Evolutionary conservation across 768 basidiomycete genomes (phyloP), one percentile per base, ranked within the genome.

Genomic region (Leccinum subgranulosum): DNA sequence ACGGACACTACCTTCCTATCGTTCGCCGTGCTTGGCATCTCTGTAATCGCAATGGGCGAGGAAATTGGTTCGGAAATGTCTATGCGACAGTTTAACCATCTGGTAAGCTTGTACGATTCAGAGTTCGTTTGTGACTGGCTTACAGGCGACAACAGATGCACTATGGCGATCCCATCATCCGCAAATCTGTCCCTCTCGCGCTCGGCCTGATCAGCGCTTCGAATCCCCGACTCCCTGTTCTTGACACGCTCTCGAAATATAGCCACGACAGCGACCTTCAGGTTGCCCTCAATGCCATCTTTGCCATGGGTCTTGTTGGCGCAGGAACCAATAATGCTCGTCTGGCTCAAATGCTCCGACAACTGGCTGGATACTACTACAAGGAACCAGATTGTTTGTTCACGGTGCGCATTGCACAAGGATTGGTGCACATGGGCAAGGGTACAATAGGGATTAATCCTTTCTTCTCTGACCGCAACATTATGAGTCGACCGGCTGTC

Each of bases 301-400:
- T 98, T 66, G 95, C 95, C 3, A 98, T 99, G 96, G 97, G 97
- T 59, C 81, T 99, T 25, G 89, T 98, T 52, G 97, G 97, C 29
- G 96, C 96, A 2, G 97, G 97, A 31, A 94, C 94, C n/a, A 99
- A 99, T 75, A 98, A 99, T 64, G 97, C 97, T 14, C 86, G 94
- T 39, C 81, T 99, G 39, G 96, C 90, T 12, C 97, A 99, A 75
- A 97, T 99, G 96, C 83, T 99, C 31, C 82, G 97, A 43, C 94
- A 95, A 69, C 81, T 99, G 4, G 94, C 96, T 11, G 92, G 92
- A n/a, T 99, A 98, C 77, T 99, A 99, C 74, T 83, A 90, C 75
- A 98, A 98, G 72, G 97, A 99, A 73, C 86, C 95, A 1, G 94
- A 99, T 68, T 96, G 93, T 69, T 74, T 98, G 65, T 98, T 99